These are phyloP conservation scores for Cladosporium colombiae DNA, from an alignment of 2,329 filamentous ascomycete genomes.

Conservation along the genomic window DNA sequence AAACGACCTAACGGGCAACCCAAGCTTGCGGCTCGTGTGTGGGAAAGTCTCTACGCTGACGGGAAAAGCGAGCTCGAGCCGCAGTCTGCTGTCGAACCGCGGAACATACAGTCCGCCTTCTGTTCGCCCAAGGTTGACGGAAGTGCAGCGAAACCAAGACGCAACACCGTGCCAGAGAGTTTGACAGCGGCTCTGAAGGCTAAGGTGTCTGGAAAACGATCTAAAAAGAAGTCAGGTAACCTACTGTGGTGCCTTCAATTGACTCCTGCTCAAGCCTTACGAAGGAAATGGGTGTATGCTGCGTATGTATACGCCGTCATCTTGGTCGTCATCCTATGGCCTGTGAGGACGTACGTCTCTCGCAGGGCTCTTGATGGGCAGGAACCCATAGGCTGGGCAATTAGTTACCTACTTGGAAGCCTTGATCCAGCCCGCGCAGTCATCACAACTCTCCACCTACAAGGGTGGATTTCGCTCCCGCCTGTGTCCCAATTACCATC, in stretches of 20 bases:
- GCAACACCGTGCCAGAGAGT: conserved; percentile 26
- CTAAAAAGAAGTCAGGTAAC: conserved; percentile 62
- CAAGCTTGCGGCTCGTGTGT: conserved; percentile 24
- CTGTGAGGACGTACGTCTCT: conserved; percentile 70
- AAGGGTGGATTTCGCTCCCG: conserved; percentile 75
- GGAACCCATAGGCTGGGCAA: conserved; percentile 89
- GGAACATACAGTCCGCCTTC: conserved; percentile 14
- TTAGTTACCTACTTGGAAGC: conserved; percentile 86
- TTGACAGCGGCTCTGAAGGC: background rate
- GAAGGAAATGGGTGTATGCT: conserved; percentile 83
- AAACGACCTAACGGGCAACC: conserved; percentile 24
- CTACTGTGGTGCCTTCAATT: conserved; percentile 76
- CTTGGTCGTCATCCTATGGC: conserved; percentile 65
- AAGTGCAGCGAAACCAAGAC: conserved; percentile 20
- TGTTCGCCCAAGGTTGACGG: conserved; percentile 18
- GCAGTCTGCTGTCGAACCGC: conserved; percentile 29
- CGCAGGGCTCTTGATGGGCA: conserved; percentile 65
- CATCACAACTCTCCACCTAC: conserved; percentile 67
- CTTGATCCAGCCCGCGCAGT: conserved; percentile 69
- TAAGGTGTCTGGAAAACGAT: conserved; percentile 17
- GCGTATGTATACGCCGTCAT: conserved; percentile 73
- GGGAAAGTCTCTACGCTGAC: conserved; percentile 10
- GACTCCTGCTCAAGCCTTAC: conserved; percentile 72
- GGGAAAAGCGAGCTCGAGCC: conserved; percentile 23
- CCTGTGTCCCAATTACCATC: background rate